Base-by-base conservation (phyloP, 2,329 filamentous ascomycete genomes). In the Xylaria multiplex region DNA sequence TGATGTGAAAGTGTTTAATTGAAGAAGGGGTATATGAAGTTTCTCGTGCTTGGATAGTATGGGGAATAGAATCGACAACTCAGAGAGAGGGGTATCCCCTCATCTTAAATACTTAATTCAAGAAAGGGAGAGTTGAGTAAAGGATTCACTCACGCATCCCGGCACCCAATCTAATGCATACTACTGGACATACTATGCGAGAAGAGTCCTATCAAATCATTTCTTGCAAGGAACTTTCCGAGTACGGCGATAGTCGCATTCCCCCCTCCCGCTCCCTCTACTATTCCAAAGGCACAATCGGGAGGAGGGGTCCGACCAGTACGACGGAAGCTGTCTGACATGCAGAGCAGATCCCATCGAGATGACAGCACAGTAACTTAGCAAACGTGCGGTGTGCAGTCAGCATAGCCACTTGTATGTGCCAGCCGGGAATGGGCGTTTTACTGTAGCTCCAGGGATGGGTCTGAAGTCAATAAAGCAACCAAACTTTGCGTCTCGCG, bases 321-420 rank as follows among this genome's bases (percentile, higher is more conserved):
- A 62, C 42, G 19, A 45, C 50, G 43, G 58, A 54, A 60, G 43
- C 14, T 43, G 57, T 68, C 63, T 68, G 61, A 66, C 62, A 65
- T 66, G 65, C 64, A 69, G 61, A 55, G 64, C 43, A 65, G 59
- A 68, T 66, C 69, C 61, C 35, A 63, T 30, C 42, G 37, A 37
- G 35, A 43, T 40, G 66, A 69, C 66, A 69, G 68, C 68, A 61
- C 42, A 65, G 54, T 66, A 64, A 59, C 56, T 50, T 32, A 35
- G 32, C 56, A 52, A 65, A 65, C 59, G 59, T 66, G 52, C 60
- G 60, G 65, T 71, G 63, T 67, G 66, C 66, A 67, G 64, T 69
- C 68, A 69, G 65, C 68, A 57, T 37, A 42, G 62, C 52, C 40
- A 53, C 49, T 49, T 45, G 24, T 59, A 49, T 50, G 53, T 45